A percentile compares a stretch with the other conserved stretches of the same genome.
Evolutionary conservation across 805 yeast species (phyloP).

Genomic region (Candida insectalens): DNA sequence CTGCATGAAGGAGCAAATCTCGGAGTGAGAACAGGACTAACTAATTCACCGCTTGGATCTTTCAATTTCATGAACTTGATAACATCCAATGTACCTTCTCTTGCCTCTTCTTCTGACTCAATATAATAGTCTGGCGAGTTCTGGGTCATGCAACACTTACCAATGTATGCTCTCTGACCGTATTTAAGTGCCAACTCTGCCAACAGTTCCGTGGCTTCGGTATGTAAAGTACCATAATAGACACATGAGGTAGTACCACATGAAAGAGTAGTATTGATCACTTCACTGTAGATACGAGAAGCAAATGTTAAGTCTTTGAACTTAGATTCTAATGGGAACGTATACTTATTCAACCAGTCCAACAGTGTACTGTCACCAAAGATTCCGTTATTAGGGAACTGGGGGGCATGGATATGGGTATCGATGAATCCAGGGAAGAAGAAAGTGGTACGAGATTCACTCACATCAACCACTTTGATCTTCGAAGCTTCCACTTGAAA

Average conservation of each 20-base stretch:
- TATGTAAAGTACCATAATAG: conserved; percentile 84
- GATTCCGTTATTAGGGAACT: conserved; percentile 72
- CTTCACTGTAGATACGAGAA: conserved; percentile 48
- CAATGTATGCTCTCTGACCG: conserved; percentile 87
- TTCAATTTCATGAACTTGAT: conserved; percentile 43
- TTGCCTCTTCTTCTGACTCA: conserved; percentile 45
- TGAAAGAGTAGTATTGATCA: conserved; percentile 57
- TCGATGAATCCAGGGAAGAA: conserved; percentile 79
- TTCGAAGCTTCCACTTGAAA: conserved; percentile 12
- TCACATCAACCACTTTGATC: conserved; percentile 23
- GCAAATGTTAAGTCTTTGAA: conserved; percentile 49
- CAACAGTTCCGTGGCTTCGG: conserved; percentile 62
- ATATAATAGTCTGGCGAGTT: conserved; percentile 66
- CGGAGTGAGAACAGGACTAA: conserved; percentile 81
- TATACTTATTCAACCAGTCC: conserved; percentile 82
- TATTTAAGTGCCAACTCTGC: conserved; percentile 56
- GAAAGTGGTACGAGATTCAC: conserved; percentile 37
- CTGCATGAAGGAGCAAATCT: conserved; percentile 89
- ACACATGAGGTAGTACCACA: conserved; percentile 91
- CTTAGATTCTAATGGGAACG: conserved; percentile 81
- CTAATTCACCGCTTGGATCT: conserved; percentile 42
- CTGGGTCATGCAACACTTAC: conserved; percentile 90
- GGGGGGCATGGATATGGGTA: conserved; percentile 81
- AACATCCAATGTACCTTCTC: conserved; percentile 44
- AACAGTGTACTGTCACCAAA: conserved; percentile 78